These are phyloP conservation scores for Giardia duodenalis DNA, from an alignment of 208 protist genomes.

Conservation along the genomic window DNA sequence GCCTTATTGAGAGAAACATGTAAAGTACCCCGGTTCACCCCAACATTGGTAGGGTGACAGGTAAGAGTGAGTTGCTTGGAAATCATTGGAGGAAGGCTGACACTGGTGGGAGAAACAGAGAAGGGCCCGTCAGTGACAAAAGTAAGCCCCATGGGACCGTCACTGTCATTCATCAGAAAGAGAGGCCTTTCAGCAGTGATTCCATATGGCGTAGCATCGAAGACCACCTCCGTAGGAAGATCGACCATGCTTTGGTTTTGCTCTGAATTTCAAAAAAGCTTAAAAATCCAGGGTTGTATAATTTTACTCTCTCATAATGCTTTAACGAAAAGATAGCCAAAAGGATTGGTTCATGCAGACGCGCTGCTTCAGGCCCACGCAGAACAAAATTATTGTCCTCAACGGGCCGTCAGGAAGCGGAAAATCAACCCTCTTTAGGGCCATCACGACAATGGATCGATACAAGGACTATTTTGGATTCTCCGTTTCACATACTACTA, in stretches of 20 bases:
- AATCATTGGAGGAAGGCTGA: background rate
- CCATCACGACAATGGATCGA: constrained; percentile 39
- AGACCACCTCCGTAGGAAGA: background rate
- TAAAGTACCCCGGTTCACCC: background rate
- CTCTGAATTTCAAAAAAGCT: background rate
- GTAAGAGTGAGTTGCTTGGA: background rate
- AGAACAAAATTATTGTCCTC: background rate
- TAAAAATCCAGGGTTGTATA: too few relatives aligned
- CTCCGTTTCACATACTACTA: constrained; percentile 48
- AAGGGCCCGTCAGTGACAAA: background rate
- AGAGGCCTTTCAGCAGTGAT: background rate
- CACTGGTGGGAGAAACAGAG: background rate
- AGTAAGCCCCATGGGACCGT: background rate
- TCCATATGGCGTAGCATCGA: background rate
- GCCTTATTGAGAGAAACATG: background rate
- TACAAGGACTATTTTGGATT: constrained; percentile 57
- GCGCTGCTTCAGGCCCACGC: too few relatives aligned
- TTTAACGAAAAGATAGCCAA: too few relatives aligned
- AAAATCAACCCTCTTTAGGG: constrained; percentile 36
- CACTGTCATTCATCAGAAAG: background rate
- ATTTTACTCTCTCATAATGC: too few relatives aligned
- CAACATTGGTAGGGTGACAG: background rate
- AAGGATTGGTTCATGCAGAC: too few relatives aligned
- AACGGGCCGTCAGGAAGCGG: constrained; percentile 22
- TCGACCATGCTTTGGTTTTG: background rate